Evolutionary conservation across 2,329 filamentous ascomycete species (phyloP).

Genomic region (Ophioceras dolichostomum): DNA sequence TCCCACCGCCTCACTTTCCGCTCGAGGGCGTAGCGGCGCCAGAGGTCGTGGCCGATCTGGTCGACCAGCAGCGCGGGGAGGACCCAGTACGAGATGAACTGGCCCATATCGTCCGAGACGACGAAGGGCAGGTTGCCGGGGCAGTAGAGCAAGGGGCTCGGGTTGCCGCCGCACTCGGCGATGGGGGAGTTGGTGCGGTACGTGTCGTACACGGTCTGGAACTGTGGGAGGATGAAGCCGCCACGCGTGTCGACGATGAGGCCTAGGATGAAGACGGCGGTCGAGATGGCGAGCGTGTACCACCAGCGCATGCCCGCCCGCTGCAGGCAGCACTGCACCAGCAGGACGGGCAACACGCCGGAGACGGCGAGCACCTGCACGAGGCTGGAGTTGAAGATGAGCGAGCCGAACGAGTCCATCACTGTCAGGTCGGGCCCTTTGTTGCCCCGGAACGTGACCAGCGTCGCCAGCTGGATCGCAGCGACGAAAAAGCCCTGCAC

Average conservation of each 20-base stretch:
- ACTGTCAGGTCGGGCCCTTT: slow-evolving; percentile 4
- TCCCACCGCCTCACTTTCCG: slow-evolving; percentile 1
- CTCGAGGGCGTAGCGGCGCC: slow-evolving; percentile 2
- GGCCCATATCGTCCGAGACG: not conserved
- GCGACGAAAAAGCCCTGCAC: slow-evolving; percentile 12
- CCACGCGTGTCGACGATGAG: slow-evolving; percentile 5
- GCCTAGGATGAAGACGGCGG: slow-evolving; percentile 7
- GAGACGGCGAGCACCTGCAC: slow-evolving; percentile 7
- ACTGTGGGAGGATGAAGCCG: slow-evolving; percentile 7
- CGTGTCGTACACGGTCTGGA: slow-evolving; percentile 6
- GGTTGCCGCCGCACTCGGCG: slow-evolving; percentile 9
- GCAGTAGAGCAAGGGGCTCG: slow-evolving; percentile 7
- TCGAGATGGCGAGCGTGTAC: slow-evolving; percentile 10
- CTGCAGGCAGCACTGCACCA: slow-evolving; percentile 11
- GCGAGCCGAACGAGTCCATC: slow-evolving; percentile 8
- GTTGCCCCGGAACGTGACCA: slow-evolving; percentile 8
- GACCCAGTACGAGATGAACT: slow-evolving; percentile 2
- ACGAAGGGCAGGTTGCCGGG: slow-evolving; percentile 1
- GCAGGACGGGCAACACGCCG: slow-evolving; percentile 8
- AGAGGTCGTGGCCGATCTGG: not conserved
- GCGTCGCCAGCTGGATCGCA: slow-evolving; percentile 11
- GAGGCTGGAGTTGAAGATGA: slow-evolving; percentile 9
- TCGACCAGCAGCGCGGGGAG: slow-evolving; percentile 1
- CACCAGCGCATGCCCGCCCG: slow-evolving; percentile 12
- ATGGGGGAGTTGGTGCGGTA: slow-evolving; percentile 7